Evolutionary conservation across 176 grass and related monocot genomes (phyloP), one percentile per base, ranked within the genome.

Genomic region (Carex kokanica): DNA sequence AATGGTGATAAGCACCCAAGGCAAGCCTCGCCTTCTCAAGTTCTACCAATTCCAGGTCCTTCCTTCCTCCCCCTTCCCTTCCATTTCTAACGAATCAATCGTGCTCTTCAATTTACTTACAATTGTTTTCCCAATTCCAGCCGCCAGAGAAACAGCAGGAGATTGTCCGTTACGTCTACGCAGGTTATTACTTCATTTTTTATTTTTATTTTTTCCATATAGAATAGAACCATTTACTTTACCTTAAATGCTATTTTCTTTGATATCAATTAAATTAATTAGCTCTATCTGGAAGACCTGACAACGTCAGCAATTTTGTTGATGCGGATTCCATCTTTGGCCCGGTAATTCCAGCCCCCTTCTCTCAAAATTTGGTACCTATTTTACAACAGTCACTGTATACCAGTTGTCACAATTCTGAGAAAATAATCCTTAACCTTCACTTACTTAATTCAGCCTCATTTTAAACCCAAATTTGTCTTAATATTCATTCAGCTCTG

Each of bases 71-170:
- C 27, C 16, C 31, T 43, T 8, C 41, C 41, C 4, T 36, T 4
- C 1, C 27, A 27, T 27, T 27, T 27, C 27, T 27, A 27, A 15
- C n/a, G n/a, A n/a, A n/a, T n/a, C n/a, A n/a, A n/a, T n/a, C n/a
- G n/a, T 56, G 24, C 0, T 25, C 24, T 6, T 32, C 17, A 62
- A 62, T 80, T 86, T 66, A 2, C 34, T 14, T 54, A 38, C 21
- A 80, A 11, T 38, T 70, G 16, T 43, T 64, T 69, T 13, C 7
- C 54, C 32, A 10, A 80, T 14, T 54, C 36, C 91, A 99, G 96
- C 83, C 89, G 12, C 93, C 96, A 15, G 96, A 99, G 93, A 93
- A 93, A 78, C 96, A 99, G 32, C 89, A 95, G 86, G 89, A 99
- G 17, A 80, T 99, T 47, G 83, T 86, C 3, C 96, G 93, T 43